These are phyloP conservation scores for Scheffersomyces lignicola DNA, from an alignment of 1,139 yeast species.

Conservation along the genomic window DNA sequence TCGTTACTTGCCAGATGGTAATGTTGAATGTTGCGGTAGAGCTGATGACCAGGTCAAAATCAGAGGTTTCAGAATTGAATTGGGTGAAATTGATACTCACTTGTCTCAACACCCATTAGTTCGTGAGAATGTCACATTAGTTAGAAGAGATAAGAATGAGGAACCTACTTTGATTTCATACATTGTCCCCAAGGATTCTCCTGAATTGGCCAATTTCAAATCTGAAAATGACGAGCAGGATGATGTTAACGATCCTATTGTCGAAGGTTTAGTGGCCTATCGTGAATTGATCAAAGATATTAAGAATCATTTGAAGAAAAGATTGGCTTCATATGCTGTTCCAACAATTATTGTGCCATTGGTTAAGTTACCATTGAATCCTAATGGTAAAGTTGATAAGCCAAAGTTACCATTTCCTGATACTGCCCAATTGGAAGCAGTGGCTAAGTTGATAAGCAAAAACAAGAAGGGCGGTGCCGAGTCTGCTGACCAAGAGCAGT, in stretches of 20 bases:
- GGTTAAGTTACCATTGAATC: conserved; percentile 85
- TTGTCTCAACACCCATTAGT: conserved; percentile 89
- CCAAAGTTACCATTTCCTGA: conserved; percentile 97
- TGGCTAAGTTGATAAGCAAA: conserved; percentile 41
- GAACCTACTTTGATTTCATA: conserved; percentile 91
- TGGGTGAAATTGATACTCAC: conserved; percentile 98
- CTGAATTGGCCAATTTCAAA: conserved; percentile 55
- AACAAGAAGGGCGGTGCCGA: conserved; percentile 36
- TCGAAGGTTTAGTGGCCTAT: conserved; percentile 75
- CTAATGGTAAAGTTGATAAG: conserved; percentile 97
- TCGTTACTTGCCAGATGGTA: conserved; percentile 93
- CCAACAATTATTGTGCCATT: conserved; percentile 91
- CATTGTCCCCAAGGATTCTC: conserved; percentile 77
- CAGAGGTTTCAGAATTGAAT: conserved; percentile 96
- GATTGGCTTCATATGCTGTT: conserved; percentile 90
- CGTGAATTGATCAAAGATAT: conserved; percentile 78
- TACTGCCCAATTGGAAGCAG: conserved; percentile 76
- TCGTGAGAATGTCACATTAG: conserved; percentile 89
- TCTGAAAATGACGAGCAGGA: conserved; percentile 38
- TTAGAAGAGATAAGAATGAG: conserved; percentile 88
- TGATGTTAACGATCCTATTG: conserved; percentile 63
- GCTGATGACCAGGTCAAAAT: conserved; percentile 99
- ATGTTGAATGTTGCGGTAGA: conserved; percentile 97
- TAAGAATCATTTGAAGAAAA: conserved; percentile 76
- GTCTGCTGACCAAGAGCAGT: conserved; percentile 38